Evolutionary conservation across 768 basidiomycete genomes (phyloP), one percentile per base, ranked within the genome.

Genomic region (Leccinum broughii): DNA sequence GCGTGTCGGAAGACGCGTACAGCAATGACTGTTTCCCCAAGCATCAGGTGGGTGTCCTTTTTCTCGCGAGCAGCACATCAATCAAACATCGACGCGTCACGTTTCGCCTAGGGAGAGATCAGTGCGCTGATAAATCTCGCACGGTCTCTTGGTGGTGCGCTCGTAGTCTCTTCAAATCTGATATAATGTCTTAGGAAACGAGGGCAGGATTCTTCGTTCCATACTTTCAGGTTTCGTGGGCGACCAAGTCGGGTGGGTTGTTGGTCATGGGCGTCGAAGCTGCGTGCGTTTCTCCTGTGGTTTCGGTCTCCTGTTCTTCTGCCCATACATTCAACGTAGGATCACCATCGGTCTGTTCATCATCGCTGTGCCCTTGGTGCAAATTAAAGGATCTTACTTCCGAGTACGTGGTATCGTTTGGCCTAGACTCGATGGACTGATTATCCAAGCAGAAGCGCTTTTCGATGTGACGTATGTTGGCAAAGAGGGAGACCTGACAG

Each of bases 61-160:
- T 30, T 17, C 4, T n/a, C n/a, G 7, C 7, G 4, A 22, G 17
- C 10, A 5, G 11, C 26, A 3, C 14, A 37, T 46, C 9, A 8
- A 10, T 3, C 51, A 11, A 46, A 41, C 8, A 11, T 24, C 61
- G n/a, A 61, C n/a, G 2, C 34, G 20, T 46, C 4, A 26, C n/a
- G n/a, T 28, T 55, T 59, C 8, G 2, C 8, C 6, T 30, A 77
- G 66, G 80, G 80, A 24, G 80, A 81, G 64, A 72, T 76, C 20
- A 76, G 76, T 49, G 77, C 80, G 6, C 64, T 80, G 37, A 68
- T 81, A 64, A 81, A 80, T 60, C 73, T 80, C 34, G 72, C 75
- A 9, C 72, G 80, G 9, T 66, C 64, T 0, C 68, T 77, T 10
- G 64, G 66, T 3, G 77, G 76, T 61, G 64, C 69, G 56, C 30